Base-by-base conservation (phyloP, 1,284 basidiomycete species). In the Xerocomus nothofagi region DNA sequence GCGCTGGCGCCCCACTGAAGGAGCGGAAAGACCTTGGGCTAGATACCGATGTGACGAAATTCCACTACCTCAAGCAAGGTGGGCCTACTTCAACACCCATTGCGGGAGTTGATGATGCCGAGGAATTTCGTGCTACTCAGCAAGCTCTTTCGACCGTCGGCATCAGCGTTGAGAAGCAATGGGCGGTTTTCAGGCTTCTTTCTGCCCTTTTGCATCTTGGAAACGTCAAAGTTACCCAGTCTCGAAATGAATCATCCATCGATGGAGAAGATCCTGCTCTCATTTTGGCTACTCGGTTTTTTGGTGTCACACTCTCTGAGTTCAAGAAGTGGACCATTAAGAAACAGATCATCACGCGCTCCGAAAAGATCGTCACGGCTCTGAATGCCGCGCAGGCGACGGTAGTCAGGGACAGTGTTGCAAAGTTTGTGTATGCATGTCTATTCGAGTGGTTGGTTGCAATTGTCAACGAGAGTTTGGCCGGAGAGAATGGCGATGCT, bases 291-390 rank as follows among this genome's bases (percentile, higher is more conserved):
- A 93, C 93, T 3, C 82, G 86, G 10, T 90, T 99, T 68, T 77
- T 99, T 33, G 97, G 97, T 15, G 83, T 99, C 44, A 88, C 91
- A 50, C 76, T 90, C 15, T 77, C 82, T n/a, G 96, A 99, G 44
- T 99, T 99, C 79, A 98, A 93, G 75, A 98, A 93, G 69, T 99
- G 97, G 97, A 96, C 91, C 2, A 74, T 98, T 71, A 99, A 99
- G 79, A 98, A 95, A 72, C 96, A 99, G 73, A 90, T 99, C 50
- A 84, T 85, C 27, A 97, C 96, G 4, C 83, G 97, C 36, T 88
- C 86, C 23, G 97, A 99, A 73, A 98, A 96, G 78, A 98, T 99
- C 51, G 81, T 97, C 27, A 93, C 93, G 2, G 75, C 84, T 46
- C 75, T 99, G 51, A 93, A 86, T 66, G 87, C 84, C 17, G 81